phyloP scores from a whole-genome alignment of 2,329 filamentous ascomycete species.

The Verticillium albo-atrum region DNA sequence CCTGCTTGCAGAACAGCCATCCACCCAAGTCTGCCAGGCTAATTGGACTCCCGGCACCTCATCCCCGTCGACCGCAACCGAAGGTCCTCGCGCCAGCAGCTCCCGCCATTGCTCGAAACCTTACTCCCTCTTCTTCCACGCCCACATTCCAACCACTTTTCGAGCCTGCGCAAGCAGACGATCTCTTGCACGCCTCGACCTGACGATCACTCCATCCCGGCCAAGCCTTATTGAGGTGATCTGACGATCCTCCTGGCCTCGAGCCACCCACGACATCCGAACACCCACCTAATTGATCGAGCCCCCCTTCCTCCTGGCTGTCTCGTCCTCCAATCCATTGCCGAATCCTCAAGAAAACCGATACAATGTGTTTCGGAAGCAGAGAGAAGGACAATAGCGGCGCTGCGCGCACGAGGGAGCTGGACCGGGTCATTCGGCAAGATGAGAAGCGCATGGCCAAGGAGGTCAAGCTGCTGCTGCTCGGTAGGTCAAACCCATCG shows the following conservation, averaged over 20 bases:
- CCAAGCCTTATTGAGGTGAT: not conserved
- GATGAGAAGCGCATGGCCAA: conserved; percentile 84
- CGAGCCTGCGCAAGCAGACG: not conserved
- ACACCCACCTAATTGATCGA: not conserved
- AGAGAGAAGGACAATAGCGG: conserved; percentile 46
- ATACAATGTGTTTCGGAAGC: conserved; percentile 61
- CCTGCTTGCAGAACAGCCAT: not conserved
- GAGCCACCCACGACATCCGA: not conserved
- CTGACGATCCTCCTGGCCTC: not conserved
- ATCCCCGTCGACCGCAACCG: not conserved
- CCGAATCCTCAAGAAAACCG: not conserved
- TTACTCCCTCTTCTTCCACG: not conserved
- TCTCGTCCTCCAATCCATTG: not conserved
- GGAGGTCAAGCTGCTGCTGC: conserved; percentile 88
- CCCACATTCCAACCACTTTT: not conserved
- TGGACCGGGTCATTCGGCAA: conserved; percentile 78
- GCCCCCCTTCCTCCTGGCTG: not conserved
- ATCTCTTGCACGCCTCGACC: not conserved
- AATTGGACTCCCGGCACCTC: not conserved
- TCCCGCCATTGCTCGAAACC: not conserved
- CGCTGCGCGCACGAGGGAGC: conserved; percentile 61
- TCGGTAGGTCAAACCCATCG: conserved; percentile 57
- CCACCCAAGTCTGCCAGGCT: not conserved
- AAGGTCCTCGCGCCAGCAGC: not conserved
- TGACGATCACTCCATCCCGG: not conserved